Evolutionary conservation across 352 stramenopile species (phyloP).

Genomic region (Phytophthora idaei): DNA sequence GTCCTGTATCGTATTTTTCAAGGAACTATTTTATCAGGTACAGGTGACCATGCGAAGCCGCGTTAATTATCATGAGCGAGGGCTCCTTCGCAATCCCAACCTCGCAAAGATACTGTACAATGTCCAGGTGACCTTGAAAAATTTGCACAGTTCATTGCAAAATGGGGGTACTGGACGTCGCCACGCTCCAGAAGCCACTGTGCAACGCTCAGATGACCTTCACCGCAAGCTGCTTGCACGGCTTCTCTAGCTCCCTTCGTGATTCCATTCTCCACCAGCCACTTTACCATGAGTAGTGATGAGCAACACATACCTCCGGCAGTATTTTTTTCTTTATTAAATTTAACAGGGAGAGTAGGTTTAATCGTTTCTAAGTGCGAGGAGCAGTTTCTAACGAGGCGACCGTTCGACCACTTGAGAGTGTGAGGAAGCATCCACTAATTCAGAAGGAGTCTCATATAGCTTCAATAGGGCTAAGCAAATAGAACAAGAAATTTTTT

Average conservation of each 20-base stretch:
- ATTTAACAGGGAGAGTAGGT: no score
- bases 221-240: conserved; percentile 1
- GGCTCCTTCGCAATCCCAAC: not conserved
- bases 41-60: conserved; percentile 12
- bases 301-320: no score
- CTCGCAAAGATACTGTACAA: conserved; percentile 14
- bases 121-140: conserved; percentile 10
- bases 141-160: conserved; percentile 9
- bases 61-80: conserved; percentile 9
- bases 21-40: conserved; percentile 18
- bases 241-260: conserved; percentile 4
- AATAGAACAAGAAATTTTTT: no score
- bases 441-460: no score
- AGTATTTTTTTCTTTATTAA: no score
- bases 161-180: conserved; percentile 3
- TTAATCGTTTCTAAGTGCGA: no score
- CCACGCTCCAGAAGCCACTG: conserved; percentile 10
- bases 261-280: conserved; percentile 10
- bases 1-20: conserved; percentile 7
- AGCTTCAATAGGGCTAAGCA: no score
- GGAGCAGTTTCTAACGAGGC: no score
- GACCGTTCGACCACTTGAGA: no score
- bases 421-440: no score
- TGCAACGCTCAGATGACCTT: conserved; percentile 8
- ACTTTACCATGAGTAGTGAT: not conserved